These are phyloP conservation scores for Clarireedia monteithiana DNA, from an alignment of 2,329 filamentous ascomycete species.

Conservation along the genomic window DNA sequence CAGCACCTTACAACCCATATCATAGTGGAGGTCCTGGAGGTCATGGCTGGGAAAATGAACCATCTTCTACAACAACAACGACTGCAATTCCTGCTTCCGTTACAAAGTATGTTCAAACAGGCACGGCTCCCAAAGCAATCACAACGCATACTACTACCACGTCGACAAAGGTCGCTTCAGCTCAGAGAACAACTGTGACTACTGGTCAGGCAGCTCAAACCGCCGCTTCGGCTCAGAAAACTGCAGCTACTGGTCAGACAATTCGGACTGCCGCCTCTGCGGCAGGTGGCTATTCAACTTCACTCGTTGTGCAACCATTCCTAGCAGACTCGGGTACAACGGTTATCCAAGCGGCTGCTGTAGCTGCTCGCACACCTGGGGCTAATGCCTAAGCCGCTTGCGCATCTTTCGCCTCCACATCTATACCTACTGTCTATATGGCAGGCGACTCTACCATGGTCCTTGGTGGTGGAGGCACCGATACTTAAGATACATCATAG, in stretches of 20 bases:
- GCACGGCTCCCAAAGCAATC: too few species aligned
- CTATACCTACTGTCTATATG: constrained; percentile 40
- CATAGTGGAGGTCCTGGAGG: not conserved
- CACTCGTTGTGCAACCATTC: not conserved
- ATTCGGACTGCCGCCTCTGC: too few species aligned
- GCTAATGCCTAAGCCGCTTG: not conserved
- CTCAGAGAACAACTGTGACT: too few species aligned
- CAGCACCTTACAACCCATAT: not conserved
- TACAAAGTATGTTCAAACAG: too few species aligned
- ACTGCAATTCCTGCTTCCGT: not conserved
- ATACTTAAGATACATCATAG: constrained; percentile 31
- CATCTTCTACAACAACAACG: not conserved
- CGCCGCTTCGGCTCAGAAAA: too few species aligned
- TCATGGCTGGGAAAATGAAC: not conserved
- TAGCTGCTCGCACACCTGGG: not conserved
- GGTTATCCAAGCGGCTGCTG: not conserved
- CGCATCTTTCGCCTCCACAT: not conserved
- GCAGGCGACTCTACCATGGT: constrained; percentile 60
- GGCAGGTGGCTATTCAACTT: not conserved
- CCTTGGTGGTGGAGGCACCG: constrained; percentile 36
- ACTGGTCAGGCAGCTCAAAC: too few species aligned
- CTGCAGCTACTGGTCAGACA: too few species aligned
- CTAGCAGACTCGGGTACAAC: not conserved
- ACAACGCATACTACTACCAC: too few species aligned
- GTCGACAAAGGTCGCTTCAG: too few species aligned